These are phyloP conservation scores for Exserohilum rostratum DNA, from an alignment of 2,329 filamentous ascomycete species.

Conservation along the genomic window DNA sequence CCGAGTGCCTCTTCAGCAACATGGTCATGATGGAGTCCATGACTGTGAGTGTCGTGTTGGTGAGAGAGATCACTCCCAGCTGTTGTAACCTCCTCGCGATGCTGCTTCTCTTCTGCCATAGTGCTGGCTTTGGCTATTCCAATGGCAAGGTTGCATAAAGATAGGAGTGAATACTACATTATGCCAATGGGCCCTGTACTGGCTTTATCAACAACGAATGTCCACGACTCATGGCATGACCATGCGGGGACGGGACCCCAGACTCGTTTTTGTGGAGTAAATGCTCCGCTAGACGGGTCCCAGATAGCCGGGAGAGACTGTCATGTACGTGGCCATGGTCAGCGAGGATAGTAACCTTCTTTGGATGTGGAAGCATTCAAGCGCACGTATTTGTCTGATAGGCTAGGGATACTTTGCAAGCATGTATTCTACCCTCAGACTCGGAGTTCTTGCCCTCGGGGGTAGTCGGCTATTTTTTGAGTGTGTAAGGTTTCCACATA, in stretches of 20 bases:
- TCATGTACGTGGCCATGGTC: constrained; percentile 3
- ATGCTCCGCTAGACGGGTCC: constrained; percentile 5
- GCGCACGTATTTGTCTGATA: neutral
- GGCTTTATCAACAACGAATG: constrained; percentile 7
- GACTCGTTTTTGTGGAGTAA: constrained; percentile 8
- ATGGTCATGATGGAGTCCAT: constrained; percentile 38
- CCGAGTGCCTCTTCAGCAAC: constrained; percentile 38
- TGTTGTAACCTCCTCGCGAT: constrained; percentile 17
- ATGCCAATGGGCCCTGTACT: constrained; percentile 9
- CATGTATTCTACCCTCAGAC: constrained; percentile 5
- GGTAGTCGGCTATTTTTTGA: constrained; percentile 8
- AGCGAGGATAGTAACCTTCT: constrained; percentile 4
- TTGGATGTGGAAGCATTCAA: neutral
- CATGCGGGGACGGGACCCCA: constrained; percentile 10
- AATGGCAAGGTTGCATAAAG: neutral
- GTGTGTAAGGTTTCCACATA: neutral
- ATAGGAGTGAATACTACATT: neutral
- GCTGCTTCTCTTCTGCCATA: constrained; percentile 32
- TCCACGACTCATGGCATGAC: constrained; percentile 7
- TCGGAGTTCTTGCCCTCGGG: constrained; percentile 3
- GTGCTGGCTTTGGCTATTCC: neutral
- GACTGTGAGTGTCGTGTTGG: constrained; percentile 12
- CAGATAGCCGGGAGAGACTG: constrained; percentile 7
- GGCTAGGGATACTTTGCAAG: neutral
- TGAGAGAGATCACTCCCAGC: constrained; percentile 6